A percentile compares a stretch with the other conserved stretches of the same genome.
Conservation (phyloP, 495 filamentous ascomycete genomes). For the Podospora fimiseda region DNA sequence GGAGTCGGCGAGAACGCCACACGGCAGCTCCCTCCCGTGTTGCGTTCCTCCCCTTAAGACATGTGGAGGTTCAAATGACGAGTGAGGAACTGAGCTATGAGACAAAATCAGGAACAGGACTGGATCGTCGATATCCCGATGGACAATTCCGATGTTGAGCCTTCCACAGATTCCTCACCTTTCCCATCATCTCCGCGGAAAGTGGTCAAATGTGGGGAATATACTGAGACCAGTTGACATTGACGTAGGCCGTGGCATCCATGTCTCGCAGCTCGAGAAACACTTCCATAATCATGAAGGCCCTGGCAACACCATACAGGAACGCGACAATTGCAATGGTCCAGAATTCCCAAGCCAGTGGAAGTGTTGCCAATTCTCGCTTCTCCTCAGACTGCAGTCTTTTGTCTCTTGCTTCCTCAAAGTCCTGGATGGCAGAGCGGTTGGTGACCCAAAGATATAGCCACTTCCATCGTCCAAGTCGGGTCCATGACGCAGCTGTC, state of each 20-base stretch:
- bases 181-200: too few species aligned
- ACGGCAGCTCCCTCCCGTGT: too few species aligned
- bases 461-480: slow-evolving; percentile 8
- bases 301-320: slow-evolving; percentile 9
- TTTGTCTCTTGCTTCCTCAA: background rate
- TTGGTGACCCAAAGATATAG: slow-evolving; percentile 7
- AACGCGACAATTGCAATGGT: slow-evolving; percentile 9
- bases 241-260: slow-evolving; percentile 6
- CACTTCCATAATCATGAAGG: slow-evolving; percentile 7
- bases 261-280: slow-evolving; percentile 10
- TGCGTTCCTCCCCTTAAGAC: too few species aligned
- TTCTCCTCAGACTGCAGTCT: background rate
- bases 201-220: slow-evolving; percentile 5
- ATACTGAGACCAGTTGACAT: slow-evolving; percentile 5
- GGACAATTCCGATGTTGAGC: too few species aligned
- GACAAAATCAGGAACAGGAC: too few species aligned
- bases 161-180: too few species aligned
- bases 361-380: background rate
- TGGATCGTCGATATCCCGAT: too few species aligned
- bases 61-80: too few species aligned
- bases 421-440: background rate
- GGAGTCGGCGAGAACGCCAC: too few species aligned
- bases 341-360: slow-evolving; percentile 14
- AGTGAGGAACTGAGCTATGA: too few species aligned
- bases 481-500: slow-evolving; percentile 9